Percentiles rank a stretch among this genome's conserved stretches.
Conservation (phyloP, 768 basidiomycete species). For the Gyrodon lividus region DNA sequence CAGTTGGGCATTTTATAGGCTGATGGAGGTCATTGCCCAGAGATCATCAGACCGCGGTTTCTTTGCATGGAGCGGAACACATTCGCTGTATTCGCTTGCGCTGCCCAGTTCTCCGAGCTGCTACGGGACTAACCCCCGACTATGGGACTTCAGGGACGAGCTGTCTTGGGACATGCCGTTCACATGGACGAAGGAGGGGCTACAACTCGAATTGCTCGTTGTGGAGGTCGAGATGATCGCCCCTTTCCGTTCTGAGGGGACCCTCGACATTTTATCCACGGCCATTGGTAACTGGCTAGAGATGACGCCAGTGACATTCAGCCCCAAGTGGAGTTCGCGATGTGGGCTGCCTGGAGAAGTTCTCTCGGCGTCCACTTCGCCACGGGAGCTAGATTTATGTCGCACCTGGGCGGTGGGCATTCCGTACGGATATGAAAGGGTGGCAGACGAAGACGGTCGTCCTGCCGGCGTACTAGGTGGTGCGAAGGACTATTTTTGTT, state of each 20-base stretch:
- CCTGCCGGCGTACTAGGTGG: not conserved
- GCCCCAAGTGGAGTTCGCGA: not conserved
- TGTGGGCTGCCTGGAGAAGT: not conserved
- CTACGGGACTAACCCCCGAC: constrained; percentile 3
- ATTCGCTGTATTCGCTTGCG: constrained; percentile 3
- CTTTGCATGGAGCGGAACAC: constrained; percentile 7
- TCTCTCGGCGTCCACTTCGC: not conserved
- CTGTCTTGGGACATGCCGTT: not conserved
- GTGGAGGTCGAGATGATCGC: not conserved
- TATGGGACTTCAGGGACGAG: constrained; percentile 5
- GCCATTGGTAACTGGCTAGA: not conserved
- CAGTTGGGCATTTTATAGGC: constrained; percentile 14
- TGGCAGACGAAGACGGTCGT: not conserved
- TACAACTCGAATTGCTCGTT: not conserved
- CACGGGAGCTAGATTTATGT: not conserved
- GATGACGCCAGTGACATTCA: not conserved
- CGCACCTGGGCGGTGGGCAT: not conserved
- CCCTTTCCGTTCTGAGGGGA: not conserved
- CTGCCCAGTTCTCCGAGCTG: constrained; percentile 5
- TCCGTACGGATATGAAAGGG: not conserved
- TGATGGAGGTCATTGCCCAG: constrained; percentile 11
- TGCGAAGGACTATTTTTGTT: not conserved
- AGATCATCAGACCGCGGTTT: constrained; percentile 7
- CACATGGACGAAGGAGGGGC: not conserved
- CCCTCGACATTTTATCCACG: not conserved